phyloP scores from a whole-genome alignment of 1,284 basidiomycete species.

The Tilletia indica region DNA sequence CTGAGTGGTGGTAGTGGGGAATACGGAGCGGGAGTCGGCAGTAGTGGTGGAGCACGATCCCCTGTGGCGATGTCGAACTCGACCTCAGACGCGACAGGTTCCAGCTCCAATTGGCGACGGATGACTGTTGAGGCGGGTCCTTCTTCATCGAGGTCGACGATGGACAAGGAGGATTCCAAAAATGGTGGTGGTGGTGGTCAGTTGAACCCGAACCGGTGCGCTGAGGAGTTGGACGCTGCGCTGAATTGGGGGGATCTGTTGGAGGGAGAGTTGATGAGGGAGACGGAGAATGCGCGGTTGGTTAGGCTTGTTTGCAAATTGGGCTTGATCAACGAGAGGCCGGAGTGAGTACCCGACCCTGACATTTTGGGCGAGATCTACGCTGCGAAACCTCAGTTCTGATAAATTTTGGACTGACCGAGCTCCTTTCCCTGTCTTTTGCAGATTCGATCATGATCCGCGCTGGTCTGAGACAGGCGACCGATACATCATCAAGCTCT shows the following conservation, averaged over 20 bases:
- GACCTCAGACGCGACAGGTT: background rate
- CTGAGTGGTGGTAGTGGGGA: background rate
- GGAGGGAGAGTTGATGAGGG: conserved; percentile 78
- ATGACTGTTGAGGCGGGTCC: background rate
- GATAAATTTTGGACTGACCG: background rate
- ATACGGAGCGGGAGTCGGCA: background rate
- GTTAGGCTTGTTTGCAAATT: conserved; percentile 89
- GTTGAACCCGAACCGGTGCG: conserved; percentile 62
- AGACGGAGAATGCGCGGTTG: conserved; percentile 95
- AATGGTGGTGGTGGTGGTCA: conserved; percentile 74
- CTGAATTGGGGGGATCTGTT: conserved; percentile 75
- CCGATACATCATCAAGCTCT: conserved; percentile 94
- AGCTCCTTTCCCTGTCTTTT: background rate
- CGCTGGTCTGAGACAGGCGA: conserved; percentile 98
- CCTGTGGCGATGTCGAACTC: too few relatives aligned
- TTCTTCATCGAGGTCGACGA: background rate
- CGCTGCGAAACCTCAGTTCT: conserved; percentile 19
- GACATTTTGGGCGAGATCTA: background rate
- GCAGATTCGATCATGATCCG: conserved; percentile 86
- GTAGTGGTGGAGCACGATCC: too few relatives aligned
- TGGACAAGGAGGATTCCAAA: conserved; percentile 46
- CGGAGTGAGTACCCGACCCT: conserved; percentile 70
- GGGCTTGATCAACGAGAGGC: conserved; percentile 96
- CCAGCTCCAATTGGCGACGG: background rate
- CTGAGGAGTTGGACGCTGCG: conserved; percentile 79